phyloP scores from a whole-genome alignment of 805 yeast species.

The Saccharomycopsis lassenensis region DNA sequence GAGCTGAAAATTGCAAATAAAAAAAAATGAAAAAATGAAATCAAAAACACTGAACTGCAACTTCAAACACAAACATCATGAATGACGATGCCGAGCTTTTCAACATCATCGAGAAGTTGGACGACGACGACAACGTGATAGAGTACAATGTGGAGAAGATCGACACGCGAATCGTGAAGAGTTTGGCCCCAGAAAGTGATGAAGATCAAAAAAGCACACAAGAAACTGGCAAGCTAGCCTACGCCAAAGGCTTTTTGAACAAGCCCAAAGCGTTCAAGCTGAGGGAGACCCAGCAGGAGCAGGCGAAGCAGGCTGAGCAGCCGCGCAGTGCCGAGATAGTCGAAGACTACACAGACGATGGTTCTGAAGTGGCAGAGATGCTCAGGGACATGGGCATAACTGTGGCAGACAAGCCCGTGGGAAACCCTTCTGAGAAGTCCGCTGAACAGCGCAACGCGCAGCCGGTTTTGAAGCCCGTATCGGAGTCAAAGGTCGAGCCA shows the following conservation, averaged over 20 bases:
- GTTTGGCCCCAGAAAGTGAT: not conserved
- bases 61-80: too few relatives aligned
- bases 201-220: not conserved
- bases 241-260: constrained; percentile 16
- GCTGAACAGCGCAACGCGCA: too few relatives aligned
- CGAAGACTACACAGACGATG: constrained; percentile 7
- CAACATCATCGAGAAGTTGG: constrained; percentile 15
- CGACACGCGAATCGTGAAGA: not conserved
- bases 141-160: constrained; percentile 11
- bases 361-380: constrained; percentile 4
- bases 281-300: not conserved
- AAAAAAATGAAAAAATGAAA: too few relatives aligned
- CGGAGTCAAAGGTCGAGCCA: not conserved
- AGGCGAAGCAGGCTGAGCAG: not conserved
- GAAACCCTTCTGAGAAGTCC: too few relatives aligned
- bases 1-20: too few relatives aligned
- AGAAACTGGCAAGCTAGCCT: constrained; percentile 6
- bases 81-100: constrained; percentile 7
- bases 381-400: constrained; percentile 6
- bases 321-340: not conserved
- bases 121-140: constrained; percentile 16
- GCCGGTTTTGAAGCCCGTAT: too few relatives aligned
- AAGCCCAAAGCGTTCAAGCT: not conserved
- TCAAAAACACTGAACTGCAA: too few relatives aligned
- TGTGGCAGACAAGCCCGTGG: too few relatives aligned